Percentiles rank a stretch among this genome's conserved stretches.
Evolutionary conservation across 306 rosid species (phyloP).

Genomic region (Myrica gale): DNA sequence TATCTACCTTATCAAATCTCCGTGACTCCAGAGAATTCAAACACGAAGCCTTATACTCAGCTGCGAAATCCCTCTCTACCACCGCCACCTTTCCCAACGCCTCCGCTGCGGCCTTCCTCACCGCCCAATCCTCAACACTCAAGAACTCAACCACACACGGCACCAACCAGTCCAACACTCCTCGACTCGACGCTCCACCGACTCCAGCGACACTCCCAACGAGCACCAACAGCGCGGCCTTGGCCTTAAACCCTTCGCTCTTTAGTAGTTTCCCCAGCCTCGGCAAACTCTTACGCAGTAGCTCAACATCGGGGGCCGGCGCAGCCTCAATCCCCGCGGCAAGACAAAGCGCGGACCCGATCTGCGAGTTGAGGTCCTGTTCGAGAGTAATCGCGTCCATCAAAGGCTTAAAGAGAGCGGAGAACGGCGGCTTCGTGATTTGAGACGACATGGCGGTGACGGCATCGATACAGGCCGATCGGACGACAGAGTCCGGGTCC

Average conservation of each 20-base stretch:
- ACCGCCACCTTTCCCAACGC: conserved; percentile 71
- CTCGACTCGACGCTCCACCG: conserved; percentile 72
- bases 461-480: conserved; percentile 84
- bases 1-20: conserved; percentile 81
- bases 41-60: conserved; percentile 54
- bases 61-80: conserved; percentile 59
- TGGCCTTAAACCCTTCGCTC: conserved; percentile 74
- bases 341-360: conserved; percentile 90
- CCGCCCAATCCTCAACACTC: conserved; percentile 81
- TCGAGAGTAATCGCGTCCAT: conserved; percentile 71
- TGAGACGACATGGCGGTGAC: conserved; percentile 69
- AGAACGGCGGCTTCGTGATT: conserved; percentile 69
- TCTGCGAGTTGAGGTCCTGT: conserved; percentile 83
- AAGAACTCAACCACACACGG: conserved; percentile 72
- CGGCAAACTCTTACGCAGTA: conserved; percentile 57
- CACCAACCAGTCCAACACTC: conserved; percentile 72
- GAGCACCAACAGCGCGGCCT: conserved; percentile 69
- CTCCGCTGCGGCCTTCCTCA: conserved; percentile 88
- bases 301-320: conserved; percentile 60
- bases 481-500: conserved; percentile 72
- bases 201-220: conserved; percentile 65
- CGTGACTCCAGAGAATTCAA: conserved; percentile 75
- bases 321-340: conserved; percentile 86
- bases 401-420: conserved; percentile 69
- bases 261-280: conserved; percentile 73